Conservation (phyloP, 495 filamentous ascomycete genomes). For the Penicillium desertorum region DNA sequence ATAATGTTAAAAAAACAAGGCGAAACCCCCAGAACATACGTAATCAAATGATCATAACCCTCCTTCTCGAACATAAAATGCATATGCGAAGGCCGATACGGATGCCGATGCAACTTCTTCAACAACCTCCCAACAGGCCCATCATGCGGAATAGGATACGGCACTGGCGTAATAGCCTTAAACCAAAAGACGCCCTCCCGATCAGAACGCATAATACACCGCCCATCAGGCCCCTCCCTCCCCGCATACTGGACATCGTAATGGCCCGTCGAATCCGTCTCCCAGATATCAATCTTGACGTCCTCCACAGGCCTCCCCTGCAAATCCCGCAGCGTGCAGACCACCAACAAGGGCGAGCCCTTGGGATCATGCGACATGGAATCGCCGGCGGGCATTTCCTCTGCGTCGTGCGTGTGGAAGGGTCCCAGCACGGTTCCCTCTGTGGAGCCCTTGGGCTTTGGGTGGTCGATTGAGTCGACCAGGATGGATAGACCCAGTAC, state of each 20-base stretch:
- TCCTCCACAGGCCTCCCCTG: constrained; percentile 63
- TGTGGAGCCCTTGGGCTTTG: constrained; percentile 71
- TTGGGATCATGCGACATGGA: constrained; percentile 66
- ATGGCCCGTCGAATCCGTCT: constrained; percentile 80
- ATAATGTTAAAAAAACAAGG: neutral
- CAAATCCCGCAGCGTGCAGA: constrained; percentile 73
- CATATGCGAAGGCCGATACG: constrained; percentile 83
- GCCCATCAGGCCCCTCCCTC: constrained; percentile 69
- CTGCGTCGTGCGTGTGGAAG: constrained; percentile 91
- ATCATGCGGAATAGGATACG: constrained; percentile 87
- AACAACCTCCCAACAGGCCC: constrained; percentile 84
- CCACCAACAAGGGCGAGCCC: constrained; percentile 64
- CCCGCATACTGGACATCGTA: constrained; percentile 88
- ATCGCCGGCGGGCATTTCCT: constrained; percentile 59
- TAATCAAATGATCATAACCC: constrained; percentile 83
- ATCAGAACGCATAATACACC: constrained; percentile 74
- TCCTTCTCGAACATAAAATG: constrained; percentile 94
- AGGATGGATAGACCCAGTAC: constrained; percentile 85
- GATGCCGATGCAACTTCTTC: constrained; percentile 67
- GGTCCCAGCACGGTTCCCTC: constrained; percentile 90
- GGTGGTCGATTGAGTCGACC: constrained; percentile 89
- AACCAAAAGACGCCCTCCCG: constrained; percentile 81
- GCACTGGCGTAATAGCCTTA: constrained; percentile 80
- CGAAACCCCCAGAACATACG: constrained; percentile 51
- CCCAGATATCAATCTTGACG: constrained; percentile 90